Evolutionary conservation across 2,329 filamentous ascomycete genomes (phyloP).

Genomic region (Sporothrix phasma): DNA sequence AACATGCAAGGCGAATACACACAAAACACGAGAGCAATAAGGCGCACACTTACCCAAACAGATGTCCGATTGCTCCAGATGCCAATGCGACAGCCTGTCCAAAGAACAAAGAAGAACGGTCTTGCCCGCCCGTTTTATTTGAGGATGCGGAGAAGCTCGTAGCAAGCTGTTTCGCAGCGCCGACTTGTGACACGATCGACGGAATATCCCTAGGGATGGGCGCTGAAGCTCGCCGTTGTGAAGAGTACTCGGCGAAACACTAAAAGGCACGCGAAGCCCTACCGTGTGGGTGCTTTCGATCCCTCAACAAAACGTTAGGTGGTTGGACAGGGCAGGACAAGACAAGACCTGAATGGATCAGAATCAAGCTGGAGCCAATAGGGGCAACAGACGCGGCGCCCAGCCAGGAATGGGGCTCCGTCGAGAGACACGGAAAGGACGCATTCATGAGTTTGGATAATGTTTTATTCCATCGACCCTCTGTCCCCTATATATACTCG

Average conservation of each 20-base stretch:
- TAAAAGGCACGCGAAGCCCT: not conserved
- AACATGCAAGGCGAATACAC: not conserved
- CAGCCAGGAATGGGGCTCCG: not conserved
- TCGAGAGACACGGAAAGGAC: not conserved
- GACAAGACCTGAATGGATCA: not conserved
- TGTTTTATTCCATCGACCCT: not conserved
- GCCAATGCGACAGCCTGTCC: not conserved
- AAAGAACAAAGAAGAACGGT: not conserved
- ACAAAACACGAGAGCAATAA: not conserved
- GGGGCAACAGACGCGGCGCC: not conserved
- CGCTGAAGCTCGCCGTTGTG: too few species aligned
- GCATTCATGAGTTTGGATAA: too few species aligned
- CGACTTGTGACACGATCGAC: too few species aligned
- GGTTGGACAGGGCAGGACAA: not conserved
- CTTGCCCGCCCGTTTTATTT: not conserved
- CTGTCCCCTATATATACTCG: not conserved
- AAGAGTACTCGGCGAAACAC: not conserved
- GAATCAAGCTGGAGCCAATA: not conserved
- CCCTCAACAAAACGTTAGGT: not conserved
- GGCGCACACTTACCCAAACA: conserved; percentile 6
- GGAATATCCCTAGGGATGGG: too few species aligned
- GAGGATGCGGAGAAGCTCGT: conserved; percentile 1
- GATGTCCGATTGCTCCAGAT: not conserved
- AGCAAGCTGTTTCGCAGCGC: not conserved
- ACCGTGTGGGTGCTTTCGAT: not conserved